Base-by-base conservation (phyloP, 1,284 basidiomycete species). In the Trichosporon ovoides region DNA sequence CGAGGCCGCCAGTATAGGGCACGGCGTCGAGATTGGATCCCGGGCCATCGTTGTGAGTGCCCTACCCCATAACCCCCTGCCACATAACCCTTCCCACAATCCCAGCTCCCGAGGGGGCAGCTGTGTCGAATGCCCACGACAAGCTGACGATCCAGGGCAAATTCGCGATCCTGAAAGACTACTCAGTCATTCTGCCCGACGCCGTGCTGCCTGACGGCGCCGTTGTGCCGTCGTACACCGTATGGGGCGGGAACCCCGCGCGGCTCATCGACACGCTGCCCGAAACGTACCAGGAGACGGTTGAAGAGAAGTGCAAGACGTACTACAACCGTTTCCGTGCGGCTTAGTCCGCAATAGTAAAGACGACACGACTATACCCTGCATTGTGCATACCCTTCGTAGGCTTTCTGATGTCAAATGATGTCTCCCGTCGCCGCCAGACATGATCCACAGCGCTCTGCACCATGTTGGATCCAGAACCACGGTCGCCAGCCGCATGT, bases 81-180 rank as follows among this genome's bases (percentile, higher is more conserved):
- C n/a, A n/a, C n/a, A n/a, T n/a, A n/a, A n/a, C n/a, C n/a, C n/a
- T n/a, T n/a, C n/a, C n/a, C n/a, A n/a, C n/a, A n/a, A n/a, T n/a
- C n/a, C n/a, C n/a, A n/a, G n/a, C n/a, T n/a, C n/a, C n/a, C n/a
- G n/a, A n/a, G n/a, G n/a, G n/a, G 7, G 11, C 11, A 28, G 43
- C 43, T n/a, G 7, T 3, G 22, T 14, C 1, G 11, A 19, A 9
- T 19, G 12, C 22, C 18, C 16, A 11, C 16, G 37, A 18, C 18
- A 10, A 43, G 22, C 46, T 28, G 22, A 33, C 46, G 5, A 12
- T 18, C 14, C 67, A 96, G 94, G 94, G 96, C 28, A 93, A 96
- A 72, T 97, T 98, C 67, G 87, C 87, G 0, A 92, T 97, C 63
- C 93, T 98, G 77, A 97, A 98, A 73, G 95, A 98, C 72, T 92